Evolutionary conservation across 441 rosid species (phyloP), one percentile per base, ranked within the genome.

Genomic region (Arabidopsis lyrata): DNA sequence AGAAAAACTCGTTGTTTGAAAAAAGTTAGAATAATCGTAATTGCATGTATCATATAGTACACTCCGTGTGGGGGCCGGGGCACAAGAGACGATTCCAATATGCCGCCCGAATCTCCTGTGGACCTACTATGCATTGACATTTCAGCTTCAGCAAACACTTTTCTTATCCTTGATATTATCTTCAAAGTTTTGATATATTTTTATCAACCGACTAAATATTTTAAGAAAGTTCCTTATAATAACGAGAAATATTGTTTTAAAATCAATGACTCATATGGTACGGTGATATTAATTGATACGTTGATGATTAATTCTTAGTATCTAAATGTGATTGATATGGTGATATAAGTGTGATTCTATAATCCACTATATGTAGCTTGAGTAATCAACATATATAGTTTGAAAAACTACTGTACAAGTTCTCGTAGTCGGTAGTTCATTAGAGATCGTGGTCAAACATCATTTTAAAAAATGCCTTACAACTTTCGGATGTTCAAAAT

Each of bases 51-150:
- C 38, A 42, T 29, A 38, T 22, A 63, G 69, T 54, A 63, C 38
- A 44, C 18, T 63, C 70, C 70, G 64, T 55, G 77, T 73, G 70
- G 77, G 57, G 64, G 12, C 65, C 65, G 77, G 57, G 64, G 12
- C 65, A 73, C 8, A 13, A 63, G 39, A 63, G 64, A 44, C 58
- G 29, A 63, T 54, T 63, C 48, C 48, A 44, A 8, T 64, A 45
- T 56, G 70, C 57, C 48, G 65, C 77, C 77, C 39, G 64, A 55
- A 44, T 63, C 55, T 70, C 20, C 5, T 49, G 5, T 16, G 67
- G 66, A 35, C 66, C 74, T 32, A 42, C 16, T n/a, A 6, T 52
- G 20, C 39, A 47, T 54, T 34, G 56, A 72, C 70, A 63, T 63
- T 63, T 72, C 39, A 32, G 13, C 38, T 53, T 60, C 22, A 9